A percentile compares a stretch with the other conserved stretches of the same genome.
Conservation (phyloP, 2,329 filamentous ascomycete species). For the Fusarium sp. region DNA sequence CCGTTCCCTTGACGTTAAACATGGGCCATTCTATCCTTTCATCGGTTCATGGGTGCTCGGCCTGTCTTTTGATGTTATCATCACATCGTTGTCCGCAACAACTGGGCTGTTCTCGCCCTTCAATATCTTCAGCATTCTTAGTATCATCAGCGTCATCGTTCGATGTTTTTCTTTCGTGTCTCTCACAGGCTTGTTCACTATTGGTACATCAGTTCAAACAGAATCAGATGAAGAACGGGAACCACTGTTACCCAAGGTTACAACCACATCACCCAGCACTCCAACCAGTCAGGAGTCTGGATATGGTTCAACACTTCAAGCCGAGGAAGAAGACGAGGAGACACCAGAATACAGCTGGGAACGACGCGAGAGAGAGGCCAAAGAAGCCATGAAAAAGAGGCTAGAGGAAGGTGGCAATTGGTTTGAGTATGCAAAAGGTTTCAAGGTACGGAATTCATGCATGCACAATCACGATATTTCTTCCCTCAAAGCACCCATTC, state of each 20-base stretch:
- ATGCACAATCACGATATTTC: not conserved
- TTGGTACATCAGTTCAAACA: conserved; percentile 34
- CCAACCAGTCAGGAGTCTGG: conserved; percentile 46
- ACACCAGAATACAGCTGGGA: conserved; percentile 67
- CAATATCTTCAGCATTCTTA: conserved; percentile 42
- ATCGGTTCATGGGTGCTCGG: conserved; percentile 72
- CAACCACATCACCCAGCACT: conserved; percentile 39
- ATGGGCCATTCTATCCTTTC: conserved; percentile 71
- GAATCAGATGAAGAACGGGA: conserved; percentile 68
- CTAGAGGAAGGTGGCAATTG: conserved; percentile 81
- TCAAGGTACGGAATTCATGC: conserved; percentile 61
- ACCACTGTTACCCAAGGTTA: conserved; percentile 61
- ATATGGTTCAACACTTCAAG: conserved; percentile 59
- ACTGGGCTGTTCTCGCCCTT: conserved; percentile 10
- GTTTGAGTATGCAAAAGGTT: conserved; percentile 81
- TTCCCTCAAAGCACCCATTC: not conserved
- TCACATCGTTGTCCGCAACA: conserved; percentile 52
- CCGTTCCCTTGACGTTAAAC: conserved; percentile 62
- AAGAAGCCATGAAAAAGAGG: conserved; percentile 73
- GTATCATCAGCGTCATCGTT: conserved; percentile 36
- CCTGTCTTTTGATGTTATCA: conserved; percentile 65
- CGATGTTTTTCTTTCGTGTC: conserved; percentile 40
- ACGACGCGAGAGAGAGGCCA: conserved; percentile 64
- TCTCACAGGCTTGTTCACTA: conserved; percentile 31
- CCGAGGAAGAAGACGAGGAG: conserved; percentile 55